These are phyloP conservation scores for Phytophthora hibernalis DNA, from an alignment of 352 stramenopile species.

Conservation along the genomic window DNA sequence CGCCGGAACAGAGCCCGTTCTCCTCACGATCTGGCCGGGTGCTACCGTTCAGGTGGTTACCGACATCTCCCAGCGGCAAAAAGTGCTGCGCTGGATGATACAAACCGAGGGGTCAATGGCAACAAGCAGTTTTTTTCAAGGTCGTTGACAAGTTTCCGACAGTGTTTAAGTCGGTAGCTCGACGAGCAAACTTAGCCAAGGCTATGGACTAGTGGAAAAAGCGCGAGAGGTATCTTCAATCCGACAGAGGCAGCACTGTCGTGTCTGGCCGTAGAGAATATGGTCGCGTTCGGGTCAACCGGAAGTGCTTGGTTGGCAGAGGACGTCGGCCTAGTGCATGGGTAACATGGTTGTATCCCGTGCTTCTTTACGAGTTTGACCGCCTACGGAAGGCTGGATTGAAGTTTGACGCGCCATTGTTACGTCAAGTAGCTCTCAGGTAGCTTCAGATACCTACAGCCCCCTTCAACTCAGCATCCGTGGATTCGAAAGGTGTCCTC, in stretches of 20 bases:
- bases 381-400: slow-evolving; percentile 9
- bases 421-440: too few species aligned
- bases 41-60: too few species aligned
- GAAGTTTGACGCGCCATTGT: slow-evolving; percentile 8
- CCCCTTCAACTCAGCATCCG: neutral
- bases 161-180: neutral
- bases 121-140: neutral
- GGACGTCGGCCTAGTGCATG: slow-evolving; percentile 4
- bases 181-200: too few species aligned
- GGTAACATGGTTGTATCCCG: slow-evolving; percentile 13
- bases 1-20: too few species aligned
- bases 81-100: too few species aligned
- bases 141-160: neutral
- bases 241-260: too few species aligned
- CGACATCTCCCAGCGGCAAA: too few species aligned
- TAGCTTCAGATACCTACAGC: neutral
- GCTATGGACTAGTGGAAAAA: too few species aligned
- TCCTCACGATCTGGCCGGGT: too few species aligned
- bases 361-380: slow-evolving; percentile 7
- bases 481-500: neutral
- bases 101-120: too few species aligned
- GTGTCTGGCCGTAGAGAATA: neutral
- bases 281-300: neutral
- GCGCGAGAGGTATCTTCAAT: too few species aligned
- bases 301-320: neutral